These are phyloP conservation scores for Prunus dulcis DNA, from an alignment of 306 rosid genomes.

Conservation along the genomic window DNA sequence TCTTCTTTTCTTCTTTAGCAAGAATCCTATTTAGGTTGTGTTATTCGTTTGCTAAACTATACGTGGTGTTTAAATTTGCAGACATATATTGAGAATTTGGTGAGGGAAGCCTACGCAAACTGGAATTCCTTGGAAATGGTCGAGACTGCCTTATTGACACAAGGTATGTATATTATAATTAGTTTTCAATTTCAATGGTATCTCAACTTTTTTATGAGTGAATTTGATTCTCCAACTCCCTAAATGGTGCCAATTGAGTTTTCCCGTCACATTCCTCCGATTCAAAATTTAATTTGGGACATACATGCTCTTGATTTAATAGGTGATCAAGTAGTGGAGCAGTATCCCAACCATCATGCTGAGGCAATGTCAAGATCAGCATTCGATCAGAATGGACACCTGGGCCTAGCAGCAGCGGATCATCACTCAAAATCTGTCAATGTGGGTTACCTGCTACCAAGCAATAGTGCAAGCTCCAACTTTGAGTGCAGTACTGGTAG, in stretches of 20 bases:
- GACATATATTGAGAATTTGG: conserved; percentile 46
- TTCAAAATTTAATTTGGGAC: too few relatives aligned
- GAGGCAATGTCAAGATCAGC: conserved; percentile 12
- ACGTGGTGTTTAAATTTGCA: conserved; percentile 15
- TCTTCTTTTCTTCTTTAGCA: neutral
- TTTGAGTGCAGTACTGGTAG: conserved; percentile 18
- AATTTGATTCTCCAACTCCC: too few relatives aligned
- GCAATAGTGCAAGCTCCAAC: conserved; percentile 2
- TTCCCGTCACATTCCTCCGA: too few relatives aligned
- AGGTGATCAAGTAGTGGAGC: conserved; percentile 36
- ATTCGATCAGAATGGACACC: conserved; percentile 28
- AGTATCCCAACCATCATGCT: conserved; percentile 16
- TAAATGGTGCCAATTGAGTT: too few relatives aligned
- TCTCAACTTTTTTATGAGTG: too few relatives aligned
- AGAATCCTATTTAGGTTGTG: neutral
- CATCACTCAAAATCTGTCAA: conserved; percentile 23
- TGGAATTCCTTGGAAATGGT: conserved; percentile 55
- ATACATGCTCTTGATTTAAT: neutral
- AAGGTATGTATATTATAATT: conserved; percentile 34
- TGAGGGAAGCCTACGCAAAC: conserved; percentile 42
- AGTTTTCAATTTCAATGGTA: too few relatives aligned
- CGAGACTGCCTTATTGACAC: conserved; percentile 46
- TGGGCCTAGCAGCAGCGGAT: neutral
- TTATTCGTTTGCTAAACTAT: neutral
- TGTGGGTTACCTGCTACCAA: conserved; percentile 18